A percentile compares a stretch with the other conserved stretches of the same genome.
Conservation (phyloP, 2,329 filamentous ascomycete species). For the Phaeosphaeriaceae sp. region DNA sequence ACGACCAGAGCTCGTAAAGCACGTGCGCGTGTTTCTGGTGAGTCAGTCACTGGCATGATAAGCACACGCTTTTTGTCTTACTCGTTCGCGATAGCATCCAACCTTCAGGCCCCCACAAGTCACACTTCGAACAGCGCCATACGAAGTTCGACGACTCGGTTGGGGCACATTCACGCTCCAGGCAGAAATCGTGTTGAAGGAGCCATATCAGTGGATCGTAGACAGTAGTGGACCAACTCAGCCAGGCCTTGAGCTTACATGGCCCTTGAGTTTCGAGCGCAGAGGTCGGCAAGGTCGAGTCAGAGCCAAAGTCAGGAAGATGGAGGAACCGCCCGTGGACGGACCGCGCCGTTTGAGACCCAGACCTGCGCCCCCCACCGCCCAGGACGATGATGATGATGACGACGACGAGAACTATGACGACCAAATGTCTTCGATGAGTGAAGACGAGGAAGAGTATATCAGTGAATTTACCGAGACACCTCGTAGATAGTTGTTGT, state of each 20-base stretch:
- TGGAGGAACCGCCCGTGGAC: slow-evolving; percentile 14
- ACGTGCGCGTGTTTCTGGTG: slow-evolving; percentile 51
- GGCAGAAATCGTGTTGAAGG: slow-evolving; percentile 52
- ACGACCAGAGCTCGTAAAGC: slow-evolving; percentile 54
- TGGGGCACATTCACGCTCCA: slow-evolving; percentile 55
- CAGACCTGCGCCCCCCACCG: not conserved
- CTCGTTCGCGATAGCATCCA: slow-evolving; percentile 43
- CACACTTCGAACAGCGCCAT: slow-evolving; percentile 47
- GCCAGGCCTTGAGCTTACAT: slow-evolving; percentile 49
- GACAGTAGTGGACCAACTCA: slow-evolving; percentile 46
- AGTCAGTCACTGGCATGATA: not conserved
- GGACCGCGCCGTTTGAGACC: slow-evolving; percentile 19
- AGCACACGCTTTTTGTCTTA: not conserved
- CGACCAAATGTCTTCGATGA: slow-evolving; percentile 13
- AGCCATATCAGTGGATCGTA: slow-evolving; percentile 54
- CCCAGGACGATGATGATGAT: slow-evolving; percentile 15
- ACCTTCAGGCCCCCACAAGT: slow-evolving; percentile 51
- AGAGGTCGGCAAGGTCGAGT: slow-evolving; percentile 52
- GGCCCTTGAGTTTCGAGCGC: slow-evolving; percentile 53
- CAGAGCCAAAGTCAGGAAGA: slow-evolving; percentile 50
- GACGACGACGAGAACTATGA: slow-evolving; percentile 31
- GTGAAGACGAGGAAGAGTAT: slow-evolving; percentile 21
- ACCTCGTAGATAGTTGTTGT: slow-evolving; percentile 11
- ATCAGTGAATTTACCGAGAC: slow-evolving; percentile 24
- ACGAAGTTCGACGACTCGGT: slow-evolving; percentile 50